These are phyloP conservation scores for Tagetes erecta DNA, from an alignment of 129 eudicot species.

Conservation along the genomic window DNA sequence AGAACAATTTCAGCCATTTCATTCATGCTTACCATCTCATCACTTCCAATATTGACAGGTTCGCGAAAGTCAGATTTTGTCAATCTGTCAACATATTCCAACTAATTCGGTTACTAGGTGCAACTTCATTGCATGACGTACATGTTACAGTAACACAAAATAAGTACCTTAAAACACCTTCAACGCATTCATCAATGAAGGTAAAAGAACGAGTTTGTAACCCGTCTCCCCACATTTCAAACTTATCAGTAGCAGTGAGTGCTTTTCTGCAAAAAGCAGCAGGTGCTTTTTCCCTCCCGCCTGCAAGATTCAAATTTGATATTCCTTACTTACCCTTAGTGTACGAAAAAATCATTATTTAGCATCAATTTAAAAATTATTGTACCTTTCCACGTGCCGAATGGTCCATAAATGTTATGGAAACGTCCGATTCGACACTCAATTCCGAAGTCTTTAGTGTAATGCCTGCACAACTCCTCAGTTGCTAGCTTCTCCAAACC, in stretches of 20 bases:
- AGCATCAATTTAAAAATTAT: neutral
- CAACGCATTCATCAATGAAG: conserved; percentile 98
- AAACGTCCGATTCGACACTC: conserved; percentile 97
- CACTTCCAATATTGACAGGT: conserved; percentile 97
- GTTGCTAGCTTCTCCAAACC: conserved; percentile 96
- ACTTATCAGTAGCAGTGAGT: conserved; percentile 76
- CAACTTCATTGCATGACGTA: neutral
- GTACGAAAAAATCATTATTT: neutral
- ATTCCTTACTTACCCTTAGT: neutral
- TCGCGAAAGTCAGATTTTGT: conserved; percentile 93
- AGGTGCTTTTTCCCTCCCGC: conserved; percentile 98
- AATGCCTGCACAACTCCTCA: conserved; percentile 93
- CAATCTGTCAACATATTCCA: conserved; percentile 44
- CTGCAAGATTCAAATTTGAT: conserved; percentile 33
- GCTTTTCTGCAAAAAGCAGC: conserved; percentile 97
- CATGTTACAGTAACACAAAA: neutral
- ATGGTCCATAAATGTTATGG: conserved; percentile 95
- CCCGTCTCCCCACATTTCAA: conserved; percentile 99
- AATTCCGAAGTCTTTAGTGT: conserved; percentile 95
- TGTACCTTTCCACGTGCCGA: conserved; percentile 98
- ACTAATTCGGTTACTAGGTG: neutral
- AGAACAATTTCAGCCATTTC: conserved; percentile 96
- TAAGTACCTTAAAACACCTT: conserved; percentile 89
- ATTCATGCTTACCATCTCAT: conserved; percentile 99
- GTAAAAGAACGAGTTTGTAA: conserved; percentile 95